Percentiles rank a stretch among this genome's conserved stretches.
Evolutionary conservation across 176 grass and related monocot species (phyloP).

Genomic region (Aegilops speltoides): DNA sequence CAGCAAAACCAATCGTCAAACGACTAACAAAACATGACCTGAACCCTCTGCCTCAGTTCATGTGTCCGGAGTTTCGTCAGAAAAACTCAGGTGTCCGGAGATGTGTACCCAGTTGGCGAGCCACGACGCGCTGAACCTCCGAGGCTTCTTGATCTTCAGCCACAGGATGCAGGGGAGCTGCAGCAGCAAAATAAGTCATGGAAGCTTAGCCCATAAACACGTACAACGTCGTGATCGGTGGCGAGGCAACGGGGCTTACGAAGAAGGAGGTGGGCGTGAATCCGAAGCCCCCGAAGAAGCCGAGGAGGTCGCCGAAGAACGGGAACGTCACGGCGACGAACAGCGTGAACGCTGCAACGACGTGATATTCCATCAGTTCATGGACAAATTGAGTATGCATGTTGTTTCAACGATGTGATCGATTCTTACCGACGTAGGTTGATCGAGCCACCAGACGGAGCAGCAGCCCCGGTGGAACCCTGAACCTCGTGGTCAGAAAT

Average conservation of each 20-base stretch:
- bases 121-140: constrained; percentile 63
- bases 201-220: neutral
- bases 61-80: no score
- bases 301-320: constrained; percentile 78
- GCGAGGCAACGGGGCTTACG: constrained; percentile 38
- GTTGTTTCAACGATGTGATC: neutral
- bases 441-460: constrained; percentile 66
- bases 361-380: neutral
- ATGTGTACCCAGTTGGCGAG: constrained; percentile 44
- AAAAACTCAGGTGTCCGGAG: neutral
- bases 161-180: constrained; percentile 75
- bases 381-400: neutral
- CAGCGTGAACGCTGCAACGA: constrained; percentile 56
- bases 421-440: constrained; percentile 56
- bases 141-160: constrained; percentile 73
- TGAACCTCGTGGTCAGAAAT: constrained; percentile 48
- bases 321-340: constrained; percentile 71
- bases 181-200: neutral
- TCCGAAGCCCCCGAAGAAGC: constrained; percentile 86
- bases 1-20: neutral
- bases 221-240: neutral
- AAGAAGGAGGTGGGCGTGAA: constrained; percentile 83
- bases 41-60: neutral
- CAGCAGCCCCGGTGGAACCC: constrained; percentile 37
- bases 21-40: neutral